phyloP scores from a whole-genome alignment of 2,329 filamentous ascomycete genomes.

The Clathrospora elynae region DNA sequence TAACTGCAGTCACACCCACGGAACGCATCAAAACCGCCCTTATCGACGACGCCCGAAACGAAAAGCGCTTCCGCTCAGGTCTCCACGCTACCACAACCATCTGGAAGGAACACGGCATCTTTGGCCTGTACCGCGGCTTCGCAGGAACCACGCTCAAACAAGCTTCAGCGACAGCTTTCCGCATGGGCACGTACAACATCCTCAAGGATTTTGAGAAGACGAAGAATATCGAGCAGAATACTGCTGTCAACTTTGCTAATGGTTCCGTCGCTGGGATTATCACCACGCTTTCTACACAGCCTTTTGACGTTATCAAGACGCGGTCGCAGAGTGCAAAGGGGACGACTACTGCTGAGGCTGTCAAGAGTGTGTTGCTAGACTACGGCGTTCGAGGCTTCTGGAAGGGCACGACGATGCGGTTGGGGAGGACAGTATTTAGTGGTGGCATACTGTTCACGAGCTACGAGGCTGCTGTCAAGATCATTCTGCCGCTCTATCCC shows the following conservation, averaged over 20 bases:
- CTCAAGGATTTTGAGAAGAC: slow-evolving; percentile 63
- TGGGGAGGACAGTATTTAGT: slow-evolving; percentile 67
- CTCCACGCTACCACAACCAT: slow-evolving; percentile 59
- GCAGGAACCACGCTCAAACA: slow-evolving; percentile 67
- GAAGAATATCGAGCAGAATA: slow-evolving; percentile 56
- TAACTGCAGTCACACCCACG: slow-evolving; percentile 69
- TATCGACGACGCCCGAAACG: slow-evolving; percentile 63
- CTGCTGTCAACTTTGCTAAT: slow-evolving; percentile 64
- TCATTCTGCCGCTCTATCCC: slow-evolving; percentile 53
- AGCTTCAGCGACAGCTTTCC: slow-evolving; percentile 64
- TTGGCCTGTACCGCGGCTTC: slow-evolving; percentile 63
- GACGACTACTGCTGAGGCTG: slow-evolving; percentile 62
- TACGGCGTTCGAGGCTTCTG: slow-evolving; percentile 66
- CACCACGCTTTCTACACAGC: slow-evolving; percentile 65
- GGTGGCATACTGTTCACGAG: slow-evolving; percentile 70
- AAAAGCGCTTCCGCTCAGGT: slow-evolving; percentile 57
- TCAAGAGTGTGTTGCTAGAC: slow-evolving; percentile 60
- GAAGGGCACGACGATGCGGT: slow-evolving; percentile 70
- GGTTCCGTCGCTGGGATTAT: slow-evolving; percentile 65
- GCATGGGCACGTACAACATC: slow-evolving; percentile 67
- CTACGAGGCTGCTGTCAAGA: slow-evolving; percentile 62
- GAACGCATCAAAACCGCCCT: slow-evolving; percentile 72
- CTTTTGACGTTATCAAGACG: slow-evolving; percentile 69
- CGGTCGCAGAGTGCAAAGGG: slow-evolving; percentile 64
- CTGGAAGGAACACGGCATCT: slow-evolving; percentile 59